phyloP scores from a whole-genome alignment of 495 filamentous ascomycete genomes.

The Aspergillus avenaceus region DNA sequence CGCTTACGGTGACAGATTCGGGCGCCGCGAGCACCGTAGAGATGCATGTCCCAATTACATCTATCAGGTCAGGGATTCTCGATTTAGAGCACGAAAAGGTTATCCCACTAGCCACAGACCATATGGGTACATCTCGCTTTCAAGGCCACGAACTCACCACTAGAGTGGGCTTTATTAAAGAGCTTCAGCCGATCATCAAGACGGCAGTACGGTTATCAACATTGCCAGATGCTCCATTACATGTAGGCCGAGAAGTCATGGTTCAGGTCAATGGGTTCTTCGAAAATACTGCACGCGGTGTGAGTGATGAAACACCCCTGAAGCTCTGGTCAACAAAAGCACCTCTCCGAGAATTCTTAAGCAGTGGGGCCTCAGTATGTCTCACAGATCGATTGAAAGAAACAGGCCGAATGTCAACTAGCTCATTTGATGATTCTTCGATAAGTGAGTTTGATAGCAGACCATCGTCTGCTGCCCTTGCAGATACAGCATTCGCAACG shows the following conservation, averaged over 20 bases:
- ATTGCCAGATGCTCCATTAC: constrained; percentile 37
- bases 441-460: constrained; percentile 33
- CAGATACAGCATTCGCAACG: background rate
- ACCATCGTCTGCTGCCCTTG: constrained; percentile 18
- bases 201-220: constrained; percentile 38
- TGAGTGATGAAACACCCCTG: constrained; percentile 38
- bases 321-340: constrained; percentile 53
- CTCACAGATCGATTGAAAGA: constrained; percentile 26
- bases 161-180: constrained; percentile 45
- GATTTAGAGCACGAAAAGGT: constrained; percentile 53
- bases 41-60: constrained; percentile 55
- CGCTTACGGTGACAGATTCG: constrained; percentile 41
- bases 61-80: constrained; percentile 56
- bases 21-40: constrained; percentile 27
- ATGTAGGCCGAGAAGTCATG: constrained; percentile 48
- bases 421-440: constrained; percentile 28
- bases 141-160: constrained; percentile 45
- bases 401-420: constrained; percentile 16
- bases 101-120: constrained; percentile 54
- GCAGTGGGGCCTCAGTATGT: constrained; percentile 24
- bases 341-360: constrained; percentile 44
- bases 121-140: constrained; percentile 54
- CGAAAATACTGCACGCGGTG: constrained; percentile 43
- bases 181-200: constrained; percentile 40
- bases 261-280: constrained; percentile 62